Evolutionary conservation across 1,284 basidiomycete species (phyloP).

Genomic region (Schizophyllum amplum): DNA sequence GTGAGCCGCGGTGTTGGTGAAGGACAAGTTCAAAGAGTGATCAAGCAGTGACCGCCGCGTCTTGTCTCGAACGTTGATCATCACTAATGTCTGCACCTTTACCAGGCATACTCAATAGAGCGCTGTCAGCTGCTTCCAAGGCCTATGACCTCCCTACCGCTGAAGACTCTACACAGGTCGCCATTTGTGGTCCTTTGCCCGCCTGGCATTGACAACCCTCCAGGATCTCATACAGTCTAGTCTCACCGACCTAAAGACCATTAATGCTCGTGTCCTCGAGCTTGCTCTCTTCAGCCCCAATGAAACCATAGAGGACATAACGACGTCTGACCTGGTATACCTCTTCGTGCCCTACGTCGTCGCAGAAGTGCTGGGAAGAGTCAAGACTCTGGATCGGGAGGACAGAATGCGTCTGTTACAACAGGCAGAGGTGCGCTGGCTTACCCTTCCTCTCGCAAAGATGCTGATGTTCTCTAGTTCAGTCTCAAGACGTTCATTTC

Average conservation of each 20-base stretch:
- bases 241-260: constrained; percentile 41
- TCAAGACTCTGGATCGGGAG: constrained; percentile 47
- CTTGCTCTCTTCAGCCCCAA: constrained; percentile 83
- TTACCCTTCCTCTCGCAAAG: constrained; percentile 1
- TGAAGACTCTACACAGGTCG: constrained; percentile 43
- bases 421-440: constrained; percentile 49
- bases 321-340: constrained; percentile 75
- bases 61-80: background rate
- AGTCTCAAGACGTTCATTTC: constrained; percentile 50
- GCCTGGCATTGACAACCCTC: background rate
- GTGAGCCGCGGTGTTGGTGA: too few relatives aligned
- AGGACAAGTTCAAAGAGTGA: too few relatives aligned
- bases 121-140: constrained; percentile 33
- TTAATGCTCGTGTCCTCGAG: constrained; percentile 41
- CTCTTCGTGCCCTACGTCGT: constrained; percentile 69
- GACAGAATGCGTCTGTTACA: constrained; percentile 53
- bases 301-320: constrained; percentile 79
- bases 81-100: background rate
- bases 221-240: constrained; percentile 54
- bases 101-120: constrained; percentile 29
- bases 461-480: constrained; percentile 32
- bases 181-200: background rate
- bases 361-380: constrained; percentile 65
- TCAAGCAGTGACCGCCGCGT: too few relatives aligned
- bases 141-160: constrained; percentile 38